Conservation (phyloP, 192 early-diverging fungal genomes). For the Podila epicladia region DNA sequence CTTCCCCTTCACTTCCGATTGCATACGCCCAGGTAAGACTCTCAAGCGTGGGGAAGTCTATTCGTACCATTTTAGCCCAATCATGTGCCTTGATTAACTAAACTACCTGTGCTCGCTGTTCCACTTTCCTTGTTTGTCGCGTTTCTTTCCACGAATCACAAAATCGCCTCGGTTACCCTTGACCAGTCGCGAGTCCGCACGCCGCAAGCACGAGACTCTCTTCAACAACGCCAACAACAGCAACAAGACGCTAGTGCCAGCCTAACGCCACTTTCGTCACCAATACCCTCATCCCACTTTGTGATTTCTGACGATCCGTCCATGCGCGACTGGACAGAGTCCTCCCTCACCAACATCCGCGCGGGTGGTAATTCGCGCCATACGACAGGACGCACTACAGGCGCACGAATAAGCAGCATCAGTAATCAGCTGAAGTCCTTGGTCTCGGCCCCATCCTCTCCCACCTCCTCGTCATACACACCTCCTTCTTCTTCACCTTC, state of each 20-base stretch:
- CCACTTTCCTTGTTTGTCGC: no score
- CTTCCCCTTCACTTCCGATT: not conserved
- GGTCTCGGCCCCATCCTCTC: conserved; percentile 2
- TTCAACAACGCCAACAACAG: no score
- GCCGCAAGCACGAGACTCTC: no score
- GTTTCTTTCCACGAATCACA: no score
- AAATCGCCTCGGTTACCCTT: no score
- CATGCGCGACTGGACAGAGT: conserved; percentile 6
- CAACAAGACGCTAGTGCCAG: no score
- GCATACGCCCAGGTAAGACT: not conserved
- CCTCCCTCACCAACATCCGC: conserved; percentile 15
- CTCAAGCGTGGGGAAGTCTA: no score
- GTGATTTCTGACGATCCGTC: not conserved
- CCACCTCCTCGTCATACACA: not conserved
- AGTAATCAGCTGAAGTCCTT: not conserved
- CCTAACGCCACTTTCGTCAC: no score
- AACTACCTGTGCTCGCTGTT: no score
- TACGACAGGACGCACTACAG: not conserved
- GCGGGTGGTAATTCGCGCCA: not conserved
- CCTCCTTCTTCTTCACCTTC: conserved; percentile 5
- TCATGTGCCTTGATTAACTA: no score
- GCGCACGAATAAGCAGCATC: not conserved
- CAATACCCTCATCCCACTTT: not conserved
- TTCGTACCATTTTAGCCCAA: no score
- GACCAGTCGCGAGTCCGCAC: no score